Conservation (phyloP, 2,329 filamentous ascomycete species). For the Aspergillus ochraceus region DNA sequence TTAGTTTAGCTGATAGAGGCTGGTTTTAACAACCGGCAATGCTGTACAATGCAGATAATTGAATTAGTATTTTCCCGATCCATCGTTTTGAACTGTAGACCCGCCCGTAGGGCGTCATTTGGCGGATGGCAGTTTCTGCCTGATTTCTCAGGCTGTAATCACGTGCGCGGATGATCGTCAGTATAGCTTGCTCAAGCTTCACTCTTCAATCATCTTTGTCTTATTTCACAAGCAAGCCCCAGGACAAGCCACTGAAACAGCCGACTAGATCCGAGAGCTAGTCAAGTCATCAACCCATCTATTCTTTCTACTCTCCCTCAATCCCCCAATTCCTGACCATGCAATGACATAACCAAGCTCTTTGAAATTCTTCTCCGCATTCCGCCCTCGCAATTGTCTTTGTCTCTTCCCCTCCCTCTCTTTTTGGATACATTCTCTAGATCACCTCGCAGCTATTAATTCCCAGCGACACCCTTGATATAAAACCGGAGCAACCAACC, state of each 20-base stretch:
- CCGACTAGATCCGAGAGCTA: not conserved
- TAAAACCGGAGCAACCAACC: slow-evolving; percentile 11
- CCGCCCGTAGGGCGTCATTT: too few relatives aligned
- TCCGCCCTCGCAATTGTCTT: not conserved
- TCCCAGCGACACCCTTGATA: not conserved
- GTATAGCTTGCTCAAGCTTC: not conserved
- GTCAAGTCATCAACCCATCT: too few relatives aligned
- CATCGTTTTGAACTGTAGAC: not conserved
- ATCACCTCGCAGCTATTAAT: too few relatives aligned
- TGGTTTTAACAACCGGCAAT: slow-evolving; percentile 4
- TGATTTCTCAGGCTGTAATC: not conserved
- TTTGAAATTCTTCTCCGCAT: not conserved
- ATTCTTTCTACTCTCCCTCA: not conserved
- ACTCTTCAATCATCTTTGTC: not conserved
- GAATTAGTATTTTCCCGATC: not conserved
- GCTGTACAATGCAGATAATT: not conserved
- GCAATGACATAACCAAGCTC: slow-evolving; percentile 6
- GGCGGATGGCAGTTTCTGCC: not conserved
- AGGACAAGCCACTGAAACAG: too few relatives aligned
- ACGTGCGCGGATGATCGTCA: not conserved
- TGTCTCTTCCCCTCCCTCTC: not conserved
- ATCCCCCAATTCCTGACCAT: not conserved
- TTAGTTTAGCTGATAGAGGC: not conserved
- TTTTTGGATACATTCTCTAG: not conserved
- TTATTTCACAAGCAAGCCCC: not conserved